Percentiles rank a stretch among this genome's conserved stretches.
phyloP scores from a whole-genome alignment of 2,329 filamentous ascomycete species.

The Calonectria naviculata region DNA sequence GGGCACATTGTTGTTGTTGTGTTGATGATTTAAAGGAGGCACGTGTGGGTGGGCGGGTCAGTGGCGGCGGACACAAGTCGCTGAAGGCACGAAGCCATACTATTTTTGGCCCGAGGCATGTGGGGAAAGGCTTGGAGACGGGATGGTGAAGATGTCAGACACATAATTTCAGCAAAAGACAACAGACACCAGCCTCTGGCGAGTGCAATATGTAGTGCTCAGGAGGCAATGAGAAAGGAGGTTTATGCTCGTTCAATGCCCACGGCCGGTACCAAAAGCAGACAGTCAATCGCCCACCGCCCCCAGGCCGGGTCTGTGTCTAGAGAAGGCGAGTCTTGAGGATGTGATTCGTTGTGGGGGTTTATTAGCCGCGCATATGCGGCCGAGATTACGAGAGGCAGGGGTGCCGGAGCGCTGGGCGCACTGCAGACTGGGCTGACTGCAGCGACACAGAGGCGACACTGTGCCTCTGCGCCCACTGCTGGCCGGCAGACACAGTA shows the following conservation, averaged over 20 bases:
- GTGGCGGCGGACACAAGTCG: not conserved
- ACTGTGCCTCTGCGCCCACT: conserved; percentile 26
- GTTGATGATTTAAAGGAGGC: not conserved
- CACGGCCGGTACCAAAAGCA: not conserved
- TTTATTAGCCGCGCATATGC: conserved; percentile 42
- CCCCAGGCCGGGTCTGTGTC: not conserved
- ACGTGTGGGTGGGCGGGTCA: not conserved
- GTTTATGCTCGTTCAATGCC: not conserved
- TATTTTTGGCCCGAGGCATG: conserved; percentile 3
- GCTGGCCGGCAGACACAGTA: conserved; percentile 23
- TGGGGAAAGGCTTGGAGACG: not conserved
- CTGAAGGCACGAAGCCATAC: not conserved
- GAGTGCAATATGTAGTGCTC: not conserved
- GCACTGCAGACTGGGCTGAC: not conserved
- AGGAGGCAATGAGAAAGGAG: not conserved
- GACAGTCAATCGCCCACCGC: not conserved
- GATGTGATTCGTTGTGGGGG: conserved; percentile 33
- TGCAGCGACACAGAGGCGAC: conserved; percentile 5
- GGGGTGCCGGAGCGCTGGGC: conserved; percentile 12
- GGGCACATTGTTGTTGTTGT: not conserved
- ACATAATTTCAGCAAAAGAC: not conserved
- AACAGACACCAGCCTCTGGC: no score
- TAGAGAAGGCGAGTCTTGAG: not conserved
- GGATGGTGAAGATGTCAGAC: not conserved
- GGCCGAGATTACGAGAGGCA: conserved; percentile 41